Conservation (phyloP, 2,329 filamentous ascomycete genomes). For the Paraconiothyrium brasiliense region DNA sequence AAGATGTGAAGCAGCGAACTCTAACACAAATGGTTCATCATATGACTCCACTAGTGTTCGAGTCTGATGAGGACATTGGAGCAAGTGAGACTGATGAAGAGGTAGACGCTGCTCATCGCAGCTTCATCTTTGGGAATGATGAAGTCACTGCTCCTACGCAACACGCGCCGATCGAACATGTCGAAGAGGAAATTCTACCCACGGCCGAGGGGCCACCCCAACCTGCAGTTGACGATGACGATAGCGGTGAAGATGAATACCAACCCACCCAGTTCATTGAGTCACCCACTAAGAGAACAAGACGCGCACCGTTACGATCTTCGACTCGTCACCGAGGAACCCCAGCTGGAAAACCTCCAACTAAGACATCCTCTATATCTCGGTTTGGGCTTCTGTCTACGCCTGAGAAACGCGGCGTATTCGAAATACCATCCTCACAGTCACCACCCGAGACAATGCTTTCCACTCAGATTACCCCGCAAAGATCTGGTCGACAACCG, state of each 20-base stretch:
- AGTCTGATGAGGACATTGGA: slow-evolving; percentile 32
- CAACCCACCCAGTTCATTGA: slow-evolving; percentile 42
- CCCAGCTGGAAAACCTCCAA: not conserved
- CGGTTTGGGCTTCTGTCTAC: slow-evolving; percentile 44
- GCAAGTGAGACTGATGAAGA: slow-evolving; percentile 23
- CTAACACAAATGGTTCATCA: slow-evolving; percentile 48
- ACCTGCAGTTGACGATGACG: not conserved
- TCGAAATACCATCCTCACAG: slow-evolving; percentile 49
- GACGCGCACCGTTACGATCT: slow-evolving; percentile 20
- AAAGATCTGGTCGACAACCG: slow-evolving; percentile 26
- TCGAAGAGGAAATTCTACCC: not conserved
- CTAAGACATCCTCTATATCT: slow-evolving; percentile 21
- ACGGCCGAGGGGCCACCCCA: not conserved
- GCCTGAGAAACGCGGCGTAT: slow-evolving; percentile 41
- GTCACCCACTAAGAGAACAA: slow-evolving; percentile 26
- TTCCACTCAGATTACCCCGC: slow-evolving; percentile 38
- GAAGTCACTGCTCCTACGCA: not conserved
- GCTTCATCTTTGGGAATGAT: slow-evolving; percentile 18
- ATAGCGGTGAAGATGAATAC: slow-evolving; percentile 33
- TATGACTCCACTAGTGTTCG: slow-evolving; percentile 26
- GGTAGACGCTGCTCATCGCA: slow-evolving; percentile 1
- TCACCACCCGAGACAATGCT: slow-evolving; percentile 43
- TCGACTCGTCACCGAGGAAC: slow-evolving; percentile 1
- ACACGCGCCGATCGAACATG: slow-evolving; percentile 25
- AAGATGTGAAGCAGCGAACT: slow-evolving; percentile 39